Conservation (phyloP, 2,329 filamentous ascomycete genomes). For the Nothophaeocryptopus gaeumannii region DNA sequence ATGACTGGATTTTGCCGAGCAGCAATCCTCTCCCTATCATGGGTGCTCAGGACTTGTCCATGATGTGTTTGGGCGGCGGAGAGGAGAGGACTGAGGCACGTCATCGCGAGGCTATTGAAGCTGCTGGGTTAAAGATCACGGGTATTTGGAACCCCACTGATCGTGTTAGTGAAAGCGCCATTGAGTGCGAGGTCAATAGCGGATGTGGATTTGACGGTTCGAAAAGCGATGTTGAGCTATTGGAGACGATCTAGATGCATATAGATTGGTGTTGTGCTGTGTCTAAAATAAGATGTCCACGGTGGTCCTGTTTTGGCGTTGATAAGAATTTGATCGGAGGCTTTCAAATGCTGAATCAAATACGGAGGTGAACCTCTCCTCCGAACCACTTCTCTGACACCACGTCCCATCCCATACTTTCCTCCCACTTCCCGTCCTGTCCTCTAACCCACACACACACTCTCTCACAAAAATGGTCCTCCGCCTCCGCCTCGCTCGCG, state of each 20-base stretch:
- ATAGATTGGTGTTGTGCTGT: too few species aligned
- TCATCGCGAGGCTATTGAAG: slow-evolving; percentile 4
- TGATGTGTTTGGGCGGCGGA: slow-evolving; percentile 7
- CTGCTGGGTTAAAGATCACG: slow-evolving; percentile 1
- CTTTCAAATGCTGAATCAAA: background rate
- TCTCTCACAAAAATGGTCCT: slow-evolving; percentile 67
- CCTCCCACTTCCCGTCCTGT: background rate
- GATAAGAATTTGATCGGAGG: too few species aligned
- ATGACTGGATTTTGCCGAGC: slow-evolving; percentile 33
- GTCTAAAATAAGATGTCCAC: too few species aligned
- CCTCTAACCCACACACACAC: background rate
- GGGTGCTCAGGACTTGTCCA: slow-evolving; percentile 6
- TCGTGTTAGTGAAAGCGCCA: slow-evolving; percentile 6
- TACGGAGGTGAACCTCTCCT: background rate
- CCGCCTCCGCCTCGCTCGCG: slow-evolving; percentile 88
- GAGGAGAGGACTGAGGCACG: slow-evolving; percentile 5
- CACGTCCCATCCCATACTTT: background rate
- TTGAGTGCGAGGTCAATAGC: slow-evolving; percentile 1
- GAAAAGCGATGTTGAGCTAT: too few species aligned
- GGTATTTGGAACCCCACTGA: slow-evolving; percentile 6
- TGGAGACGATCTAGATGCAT: too few species aligned
- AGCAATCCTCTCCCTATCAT: slow-evolving; percentile 5
- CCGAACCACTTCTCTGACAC: background rate
- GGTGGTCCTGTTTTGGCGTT: too few species aligned
- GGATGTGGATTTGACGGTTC: too few species aligned